Conservation (phyloP, 2,329 filamentous ascomycete species). For the Colletotrichum lini region DNA sequence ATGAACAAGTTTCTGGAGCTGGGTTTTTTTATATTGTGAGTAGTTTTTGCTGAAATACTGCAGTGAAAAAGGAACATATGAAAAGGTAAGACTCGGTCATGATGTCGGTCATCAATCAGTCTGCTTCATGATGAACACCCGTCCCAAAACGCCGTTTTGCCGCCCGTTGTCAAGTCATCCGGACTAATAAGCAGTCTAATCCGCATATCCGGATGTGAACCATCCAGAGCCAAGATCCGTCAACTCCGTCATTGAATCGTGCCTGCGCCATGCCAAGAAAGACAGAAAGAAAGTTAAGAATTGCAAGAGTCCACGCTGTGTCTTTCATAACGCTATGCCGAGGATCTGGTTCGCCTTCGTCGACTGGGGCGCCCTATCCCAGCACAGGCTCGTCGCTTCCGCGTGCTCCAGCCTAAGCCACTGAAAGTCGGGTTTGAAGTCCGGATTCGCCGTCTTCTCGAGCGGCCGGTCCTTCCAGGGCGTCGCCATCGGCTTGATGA, state of each 20-base stretch:
- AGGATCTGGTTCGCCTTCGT: constrained; percentile 31
- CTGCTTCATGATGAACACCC: not conserved
- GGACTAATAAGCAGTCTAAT: not conserved
- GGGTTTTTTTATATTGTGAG: too few species aligned
- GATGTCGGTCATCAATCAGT: not conserved
- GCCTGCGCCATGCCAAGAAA: not conserved
- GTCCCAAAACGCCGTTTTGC: not conserved
- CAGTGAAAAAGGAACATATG: too few species aligned
- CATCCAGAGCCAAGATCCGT: not conserved
- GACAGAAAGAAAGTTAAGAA: not conserved
- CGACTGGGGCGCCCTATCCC: constrained; percentile 3
- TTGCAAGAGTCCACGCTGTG: too few species aligned
- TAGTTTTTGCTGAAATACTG: not conserved
- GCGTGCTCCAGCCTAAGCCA: constrained; percentile 34
- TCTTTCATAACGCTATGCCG: constrained; percentile 31
- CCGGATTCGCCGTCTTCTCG: constrained; percentile 22
- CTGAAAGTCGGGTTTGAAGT: constrained; percentile 31
- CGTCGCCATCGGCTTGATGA: constrained; percentile 37
- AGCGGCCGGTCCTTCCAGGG: constrained; percentile 34
- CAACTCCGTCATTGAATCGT: constrained; percentile 10
- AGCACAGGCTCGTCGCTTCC: not conserved
- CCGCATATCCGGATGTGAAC: not conserved
- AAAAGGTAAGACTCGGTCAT: not conserved
- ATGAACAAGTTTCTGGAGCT: too few species aligned
- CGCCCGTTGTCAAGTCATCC: not conserved